phyloP scores from a whole-genome alignment of 257 asterid genomes.

The Rehmannia glutinosa region DNA sequence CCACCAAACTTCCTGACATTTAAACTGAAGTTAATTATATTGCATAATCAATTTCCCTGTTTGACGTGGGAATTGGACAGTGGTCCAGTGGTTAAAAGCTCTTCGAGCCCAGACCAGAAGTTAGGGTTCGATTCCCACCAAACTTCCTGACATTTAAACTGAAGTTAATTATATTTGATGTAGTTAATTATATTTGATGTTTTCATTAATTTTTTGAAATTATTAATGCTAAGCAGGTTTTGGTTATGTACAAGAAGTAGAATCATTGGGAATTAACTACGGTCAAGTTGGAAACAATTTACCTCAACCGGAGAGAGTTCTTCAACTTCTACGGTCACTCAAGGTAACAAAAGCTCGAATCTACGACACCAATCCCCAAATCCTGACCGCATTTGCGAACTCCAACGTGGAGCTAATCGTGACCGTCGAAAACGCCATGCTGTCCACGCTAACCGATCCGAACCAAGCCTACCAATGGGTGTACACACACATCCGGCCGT shows the following conservation, averaged over 20 bases:
- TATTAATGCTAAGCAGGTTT: constrained; percentile 30
- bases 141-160: too few relatives aligned
- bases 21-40: too few relatives aligned
- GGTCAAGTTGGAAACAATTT: constrained; percentile 84
- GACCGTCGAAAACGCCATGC: constrained; percentile 60
- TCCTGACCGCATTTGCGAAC: constrained; percentile 63
- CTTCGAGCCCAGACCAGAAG: too few relatives aligned
- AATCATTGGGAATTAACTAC: constrained; percentile 75
- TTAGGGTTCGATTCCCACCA: too few relatives aligned
- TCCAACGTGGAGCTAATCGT: constrained; percentile 66
- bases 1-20: too few relatives aligned
- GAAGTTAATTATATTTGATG: too few relatives aligned
- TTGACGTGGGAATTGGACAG: too few relatives aligned
- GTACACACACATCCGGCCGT: constrained; percentile 46
- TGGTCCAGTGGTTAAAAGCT: too few relatives aligned
- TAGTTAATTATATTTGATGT: background rate
- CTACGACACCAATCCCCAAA: constrained; percentile 76
- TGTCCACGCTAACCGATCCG: constrained; percentile 45
- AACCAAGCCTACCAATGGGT: constrained; percentile 77
- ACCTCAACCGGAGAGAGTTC: constrained; percentile 63
- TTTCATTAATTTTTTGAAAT: background rate
- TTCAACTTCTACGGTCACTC: constrained; percentile 56
- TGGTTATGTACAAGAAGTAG: constrained; percentile 26
- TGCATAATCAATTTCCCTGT: too few relatives aligned
- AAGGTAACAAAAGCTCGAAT: constrained; percentile 65